These are phyloP conservation scores for Phaeosphaeriaceae sp. DNA, from an alignment of 2,329 filamentous ascomycete species.

Conservation along the genomic window DNA sequence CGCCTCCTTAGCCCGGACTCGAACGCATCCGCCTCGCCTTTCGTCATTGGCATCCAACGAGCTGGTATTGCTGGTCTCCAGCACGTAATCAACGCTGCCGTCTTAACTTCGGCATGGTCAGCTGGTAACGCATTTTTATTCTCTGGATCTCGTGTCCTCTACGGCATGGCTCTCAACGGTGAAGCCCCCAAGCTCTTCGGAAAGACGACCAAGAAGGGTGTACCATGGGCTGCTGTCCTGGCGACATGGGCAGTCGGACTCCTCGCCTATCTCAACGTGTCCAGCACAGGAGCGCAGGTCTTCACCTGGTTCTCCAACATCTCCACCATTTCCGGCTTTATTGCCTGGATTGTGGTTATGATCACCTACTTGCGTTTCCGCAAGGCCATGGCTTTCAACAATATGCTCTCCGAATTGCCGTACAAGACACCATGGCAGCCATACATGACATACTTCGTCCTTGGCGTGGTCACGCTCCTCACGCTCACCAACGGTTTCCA, in stretches of 20 bases:
- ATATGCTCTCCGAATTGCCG: constrained; percentile 64
- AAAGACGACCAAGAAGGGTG: constrained; percentile 54
- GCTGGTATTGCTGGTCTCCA: constrained; percentile 74
- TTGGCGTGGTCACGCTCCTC: constrained; percentile 54
- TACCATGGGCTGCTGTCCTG: constrained; percentile 50
- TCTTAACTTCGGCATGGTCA: constrained; percentile 76
- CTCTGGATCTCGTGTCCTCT: constrained; percentile 60
- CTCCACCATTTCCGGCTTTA: constrained; percentile 65
- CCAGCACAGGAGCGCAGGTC: constrained; percentile 54
- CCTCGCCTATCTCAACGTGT: constrained; percentile 60
- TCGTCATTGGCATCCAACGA: constrained; percentile 73
- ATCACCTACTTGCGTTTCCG: constrained; percentile 69
- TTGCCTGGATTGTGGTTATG: constrained; percentile 64
- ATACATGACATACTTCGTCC: constrained; percentile 66
- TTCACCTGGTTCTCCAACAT: constrained; percentile 78
- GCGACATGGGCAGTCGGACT: constrained; percentile 52
- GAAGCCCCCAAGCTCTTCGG: constrained; percentile 63
- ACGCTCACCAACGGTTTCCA: constrained; percentile 48
- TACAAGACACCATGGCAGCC: constrained; percentile 58
- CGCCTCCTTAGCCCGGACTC: constrained; percentile 50
- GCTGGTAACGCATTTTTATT: constrained; percentile 73
- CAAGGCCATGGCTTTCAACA: constrained; percentile 55
- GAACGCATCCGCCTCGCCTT: constrained; percentile 46
- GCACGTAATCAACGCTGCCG: constrained; percentile 77
- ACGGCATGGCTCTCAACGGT: constrained; percentile 56